Conservation (phyloP, 2,329 filamentous ascomycete genomes). For the Fusarium napiforme region DNA sequence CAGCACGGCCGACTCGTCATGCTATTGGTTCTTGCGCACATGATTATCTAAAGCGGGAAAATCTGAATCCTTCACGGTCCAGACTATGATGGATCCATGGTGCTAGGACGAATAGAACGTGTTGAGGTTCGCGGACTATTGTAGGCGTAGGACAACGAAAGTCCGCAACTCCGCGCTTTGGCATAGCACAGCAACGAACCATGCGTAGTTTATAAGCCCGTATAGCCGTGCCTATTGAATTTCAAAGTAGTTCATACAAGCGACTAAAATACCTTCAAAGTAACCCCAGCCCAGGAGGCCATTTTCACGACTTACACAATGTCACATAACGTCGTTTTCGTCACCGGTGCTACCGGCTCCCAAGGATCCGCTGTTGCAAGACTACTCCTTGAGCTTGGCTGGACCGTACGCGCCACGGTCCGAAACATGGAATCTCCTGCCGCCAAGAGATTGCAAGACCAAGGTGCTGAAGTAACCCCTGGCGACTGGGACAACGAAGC, state of each 20-base stretch:
- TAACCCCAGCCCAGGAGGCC: fast-evolving
- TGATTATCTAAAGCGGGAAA: background rate
- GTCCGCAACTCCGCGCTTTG: background rate
- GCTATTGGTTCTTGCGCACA: background rate
- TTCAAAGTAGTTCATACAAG: no score
- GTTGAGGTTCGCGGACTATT: background rate
- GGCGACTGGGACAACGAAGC: background rate
- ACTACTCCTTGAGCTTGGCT: background rate
- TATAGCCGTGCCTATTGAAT: fast-evolving
- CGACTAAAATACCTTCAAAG: no score
- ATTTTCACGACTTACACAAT: background rate
- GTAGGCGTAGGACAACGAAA: background rate
- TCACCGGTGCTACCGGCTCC: slow-evolving; percentile 3
- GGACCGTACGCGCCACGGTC: background rate
- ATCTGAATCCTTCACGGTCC: background rate
- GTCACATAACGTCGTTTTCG: background rate
- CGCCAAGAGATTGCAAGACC: background rate
- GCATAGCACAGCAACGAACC: background rate
- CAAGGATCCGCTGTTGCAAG: slow-evolving; percentile 7
- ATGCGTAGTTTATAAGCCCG: background rate
- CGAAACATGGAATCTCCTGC: background rate
- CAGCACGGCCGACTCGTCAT: background rate
- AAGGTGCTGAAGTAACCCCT: background rate
- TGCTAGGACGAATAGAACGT: background rate
- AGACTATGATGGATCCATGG: background rate